These are phyloP conservation scores for Pyrus hybrid DNA, from an alignment of 331 rosid genomes.

Conservation along the genomic window DNA sequence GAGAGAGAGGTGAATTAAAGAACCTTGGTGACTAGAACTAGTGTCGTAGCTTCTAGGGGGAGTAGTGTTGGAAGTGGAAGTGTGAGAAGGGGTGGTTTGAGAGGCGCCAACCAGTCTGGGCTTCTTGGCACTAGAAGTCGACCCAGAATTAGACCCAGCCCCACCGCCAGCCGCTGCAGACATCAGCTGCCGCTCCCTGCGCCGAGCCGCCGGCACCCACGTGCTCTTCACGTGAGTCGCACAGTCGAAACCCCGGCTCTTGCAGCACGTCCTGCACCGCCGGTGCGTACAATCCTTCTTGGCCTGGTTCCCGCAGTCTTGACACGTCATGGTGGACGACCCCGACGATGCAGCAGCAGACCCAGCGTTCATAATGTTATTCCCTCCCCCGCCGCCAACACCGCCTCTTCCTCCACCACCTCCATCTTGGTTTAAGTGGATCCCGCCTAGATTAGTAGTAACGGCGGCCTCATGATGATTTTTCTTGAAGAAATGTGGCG, in stretches of 20 bases:
- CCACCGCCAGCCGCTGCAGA: neutral
- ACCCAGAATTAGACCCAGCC: constrained; percentile 43
- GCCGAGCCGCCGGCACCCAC: constrained; percentile 88
- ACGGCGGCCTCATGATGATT: neutral
- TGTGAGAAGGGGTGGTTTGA: constrained; percentile 71
- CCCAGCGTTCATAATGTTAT: neutral
- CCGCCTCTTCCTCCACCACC: constrained; percentile 9
- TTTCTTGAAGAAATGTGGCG: constrained; percentile 44
- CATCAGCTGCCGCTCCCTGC: constrained; percentile 78
- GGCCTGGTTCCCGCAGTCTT: constrained; percentile 94
- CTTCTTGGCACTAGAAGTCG: constrained; percentile 59
- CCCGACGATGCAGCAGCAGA: constrained; percentile 13
- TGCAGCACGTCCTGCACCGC: constrained; percentile 88
- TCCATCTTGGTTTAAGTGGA: constrained; percentile 17
- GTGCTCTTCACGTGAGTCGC: constrained; percentile 92
- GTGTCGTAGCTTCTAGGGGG: constrained; percentile 96
- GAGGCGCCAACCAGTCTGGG: constrained; percentile 56
- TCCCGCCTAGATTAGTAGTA: constrained; percentile 4
- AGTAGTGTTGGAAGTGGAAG: constrained; percentile 88
- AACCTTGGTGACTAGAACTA: constrained; percentile 79
- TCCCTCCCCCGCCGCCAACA: constrained; percentile 3
- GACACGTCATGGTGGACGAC: constrained; percentile 53
- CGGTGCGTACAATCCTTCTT: constrained; percentile 82
- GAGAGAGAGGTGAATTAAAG: neutral
- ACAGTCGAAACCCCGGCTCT: constrained; percentile 90